Percentiles rank a stretch among this genome's conserved stretches.
Evolutionary conservation across 192 early-diverging fungal species (phyloP).

Genomic region (Podila clonocystis): DNA sequence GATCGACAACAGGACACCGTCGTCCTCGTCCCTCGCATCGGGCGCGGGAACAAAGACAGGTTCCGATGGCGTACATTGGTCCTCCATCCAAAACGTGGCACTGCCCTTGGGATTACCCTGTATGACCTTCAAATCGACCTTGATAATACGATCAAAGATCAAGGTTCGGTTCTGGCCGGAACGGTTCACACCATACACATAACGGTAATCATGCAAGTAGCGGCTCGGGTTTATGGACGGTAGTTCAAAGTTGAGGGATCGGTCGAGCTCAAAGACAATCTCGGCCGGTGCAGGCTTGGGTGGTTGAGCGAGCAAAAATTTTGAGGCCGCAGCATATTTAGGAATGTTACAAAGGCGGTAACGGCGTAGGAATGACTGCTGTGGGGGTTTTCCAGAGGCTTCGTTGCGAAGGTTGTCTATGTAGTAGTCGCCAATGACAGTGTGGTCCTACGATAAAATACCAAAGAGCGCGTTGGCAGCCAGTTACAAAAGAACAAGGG

Average conservation of each 20-base stretch:
- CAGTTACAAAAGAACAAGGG: conserved; percentile 7
- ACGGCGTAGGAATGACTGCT: conserved; percentile 27
- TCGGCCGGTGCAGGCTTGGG: conserved; percentile 18
- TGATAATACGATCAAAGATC: conserved; percentile 48
- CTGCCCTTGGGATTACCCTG: conserved; percentile 19
- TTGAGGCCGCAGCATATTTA: conserved; percentile 19
- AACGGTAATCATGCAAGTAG: conserved; percentile 35
- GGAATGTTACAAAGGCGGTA: conserved; percentile 27
- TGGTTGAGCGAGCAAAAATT: neutral
- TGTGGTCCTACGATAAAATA: conserved; percentile 31
- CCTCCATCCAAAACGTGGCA: conserved; percentile 47
- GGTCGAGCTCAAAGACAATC: conserved; percentile 29
- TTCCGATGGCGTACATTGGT: conserved; percentile 57
- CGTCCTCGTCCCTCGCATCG: conserved; percentile 57
- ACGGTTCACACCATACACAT: conserved; percentile 46
- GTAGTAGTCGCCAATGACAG: conserved; percentile 47
- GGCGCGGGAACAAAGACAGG: conserved; percentile 66
- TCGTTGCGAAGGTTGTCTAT: conserved; percentile 42
- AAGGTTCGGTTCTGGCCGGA: conserved; percentile 16
- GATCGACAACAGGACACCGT: conserved; percentile 62
- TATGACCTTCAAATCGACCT: conserved; percentile 36
- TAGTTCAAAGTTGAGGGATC: conserved; percentile 41
- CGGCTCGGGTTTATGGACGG: conserved; percentile 29
- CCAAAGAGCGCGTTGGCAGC: neutral
- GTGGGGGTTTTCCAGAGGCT: conserved; percentile 27